phyloP scores from a whole-genome alignment of 2,329 filamentous ascomycete species.

The Diplodia intermedia region DNA sequence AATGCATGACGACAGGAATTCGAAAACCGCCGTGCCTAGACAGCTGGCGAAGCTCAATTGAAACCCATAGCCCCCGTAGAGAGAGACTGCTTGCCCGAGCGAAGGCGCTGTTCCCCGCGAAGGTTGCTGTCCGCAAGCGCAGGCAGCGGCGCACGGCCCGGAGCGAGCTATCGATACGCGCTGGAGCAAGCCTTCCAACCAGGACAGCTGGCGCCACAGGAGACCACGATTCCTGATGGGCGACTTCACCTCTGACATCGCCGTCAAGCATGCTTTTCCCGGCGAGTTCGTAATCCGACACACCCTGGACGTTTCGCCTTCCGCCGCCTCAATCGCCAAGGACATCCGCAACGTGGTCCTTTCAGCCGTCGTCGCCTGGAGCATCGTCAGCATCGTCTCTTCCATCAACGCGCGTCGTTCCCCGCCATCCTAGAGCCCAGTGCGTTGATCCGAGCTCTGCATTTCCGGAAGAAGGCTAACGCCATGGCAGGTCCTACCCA shows the following conservation, averaged over 20 bases:
- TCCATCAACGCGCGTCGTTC: constrained; percentile 28
- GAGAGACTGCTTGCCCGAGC: neutral
- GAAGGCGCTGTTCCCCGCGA: neutral
- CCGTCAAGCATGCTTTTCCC: constrained; percentile 32
- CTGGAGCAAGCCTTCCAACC: constrained; percentile 14
- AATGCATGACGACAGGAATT: constrained; percentile 24
- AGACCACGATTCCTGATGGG: constrained; percentile 13
- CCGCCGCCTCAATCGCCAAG: constrained; percentile 56
- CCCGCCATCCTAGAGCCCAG: neutral
- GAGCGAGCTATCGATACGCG: constrained; percentile 27
- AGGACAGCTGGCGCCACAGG: constrained; percentile 30
- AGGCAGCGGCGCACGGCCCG: constrained; percentile 16
- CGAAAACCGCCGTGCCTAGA: neutral
- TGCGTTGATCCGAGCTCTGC: constrained; percentile 37
- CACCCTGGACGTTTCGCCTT: constrained; percentile 59
- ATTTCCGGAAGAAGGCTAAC: constrained; percentile 12
- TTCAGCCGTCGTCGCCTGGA: constrained; percentile 57
- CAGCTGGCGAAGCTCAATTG: neutral
- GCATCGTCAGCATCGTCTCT: constrained; percentile 46
- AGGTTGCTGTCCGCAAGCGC: neutral
- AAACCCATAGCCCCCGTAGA: neutral
- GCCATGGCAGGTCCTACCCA: neutral
- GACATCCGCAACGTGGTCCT: constrained; percentile 60
- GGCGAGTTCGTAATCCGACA: constrained; percentile 55
- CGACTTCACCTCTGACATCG: constrained; percentile 29